phyloP scores from a whole-genome alignment of 2,329 filamentous ascomycete species.

The Capronia coronata region DNA sequence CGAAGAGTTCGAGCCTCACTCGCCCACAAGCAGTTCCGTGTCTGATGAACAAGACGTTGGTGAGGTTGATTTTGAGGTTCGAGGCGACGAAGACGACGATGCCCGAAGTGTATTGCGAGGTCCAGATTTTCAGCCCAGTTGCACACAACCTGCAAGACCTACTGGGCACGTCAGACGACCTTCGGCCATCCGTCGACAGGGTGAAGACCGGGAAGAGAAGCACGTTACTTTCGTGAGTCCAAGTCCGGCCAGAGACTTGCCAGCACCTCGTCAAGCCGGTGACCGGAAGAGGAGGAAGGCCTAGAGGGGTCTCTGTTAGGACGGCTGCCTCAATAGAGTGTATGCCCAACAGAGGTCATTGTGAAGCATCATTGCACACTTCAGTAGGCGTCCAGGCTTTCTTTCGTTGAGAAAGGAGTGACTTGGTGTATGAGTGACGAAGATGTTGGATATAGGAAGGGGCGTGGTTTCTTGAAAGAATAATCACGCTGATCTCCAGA shows the following conservation, averaged over 20 bases:
- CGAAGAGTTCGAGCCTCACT: slow-evolving; percentile 65
- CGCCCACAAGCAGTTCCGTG: slow-evolving; percentile 51
- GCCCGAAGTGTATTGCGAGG: slow-evolving; percentile 30
- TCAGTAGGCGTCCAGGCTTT: neutral
- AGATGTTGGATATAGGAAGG: slow-evolving; percentile 9
- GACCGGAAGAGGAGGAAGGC: slow-evolving; percentile 20
- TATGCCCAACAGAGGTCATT: slow-evolving; percentile 4
- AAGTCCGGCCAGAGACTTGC: slow-evolving; percentile 28
- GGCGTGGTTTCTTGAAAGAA: neutral
- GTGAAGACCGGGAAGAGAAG: slow-evolving; percentile 34
- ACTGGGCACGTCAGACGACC: slow-evolving; percentile 32
- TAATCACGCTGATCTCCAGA: slow-evolving; percentile 1
- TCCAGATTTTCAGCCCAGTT: slow-evolving; percentile 32
- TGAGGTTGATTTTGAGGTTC: slow-evolving; percentile 45
- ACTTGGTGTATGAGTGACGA: neutral
- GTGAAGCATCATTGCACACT: slow-evolving; percentile 7
- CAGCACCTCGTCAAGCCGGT: slow-evolving; percentile 7
- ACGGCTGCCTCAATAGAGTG: slow-evolving; percentile 11
- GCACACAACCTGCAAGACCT: slow-evolving; percentile 34
- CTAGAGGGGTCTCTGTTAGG: slow-evolving; percentile 3
- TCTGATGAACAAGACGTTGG: slow-evolving; percentile 49
- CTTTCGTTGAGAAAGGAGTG: too few relatives aligned
- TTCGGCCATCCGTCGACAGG: slow-evolving; percentile 29
- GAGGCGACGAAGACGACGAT: slow-evolving; percentile 39
- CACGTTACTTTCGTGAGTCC: slow-evolving; percentile 37